Percentiles rank a stretch among this genome's conserved stretches.
These are phyloP conservation scores for Decorospora gaudefroyi DNA, from an alignment of 2,329 filamentous ascomycete species.

Conservation along the genomic window DNA sequence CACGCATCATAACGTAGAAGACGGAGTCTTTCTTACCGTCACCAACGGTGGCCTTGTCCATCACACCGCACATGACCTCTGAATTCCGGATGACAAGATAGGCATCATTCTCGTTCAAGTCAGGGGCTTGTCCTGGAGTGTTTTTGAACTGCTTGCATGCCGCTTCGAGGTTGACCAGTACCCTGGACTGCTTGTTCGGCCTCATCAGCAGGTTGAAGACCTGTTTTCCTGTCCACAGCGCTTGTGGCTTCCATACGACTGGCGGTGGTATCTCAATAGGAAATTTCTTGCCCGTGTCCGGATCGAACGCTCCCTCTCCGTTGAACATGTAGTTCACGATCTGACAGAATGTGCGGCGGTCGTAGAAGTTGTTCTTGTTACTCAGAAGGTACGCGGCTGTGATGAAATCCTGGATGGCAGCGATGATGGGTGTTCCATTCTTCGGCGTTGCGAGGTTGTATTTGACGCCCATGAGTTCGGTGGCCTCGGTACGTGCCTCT, in stretches of 20 bases:
- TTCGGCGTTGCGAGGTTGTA: constrained; percentile 95
- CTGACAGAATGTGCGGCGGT: constrained; percentile 84
- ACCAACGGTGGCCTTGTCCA: constrained; percentile 98
- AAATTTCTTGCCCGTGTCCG: constrained; percentile 55
- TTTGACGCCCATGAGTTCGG: constrained; percentile 96
- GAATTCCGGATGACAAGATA: constrained; percentile 95
- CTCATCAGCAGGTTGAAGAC: constrained; percentile 90
- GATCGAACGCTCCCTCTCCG: constrained; percentile 59
- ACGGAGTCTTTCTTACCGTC: constrained; percentile 97
- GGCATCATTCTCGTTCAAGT: constrained; percentile 73
- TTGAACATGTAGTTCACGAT: constrained; percentile 95
- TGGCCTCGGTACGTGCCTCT: constrained; percentile 92
- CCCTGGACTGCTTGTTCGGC: constrained; percentile 80
- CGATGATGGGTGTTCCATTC: constrained; percentile 97
- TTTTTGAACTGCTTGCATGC: constrained; percentile 81
- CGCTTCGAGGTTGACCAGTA: constrained; percentile 89
- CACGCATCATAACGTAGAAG: constrained; percentile 94
- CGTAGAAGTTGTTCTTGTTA: constrained; percentile 90
- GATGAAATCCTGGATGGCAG: constrained; percentile 99
- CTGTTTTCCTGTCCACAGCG: constrained; percentile 96
- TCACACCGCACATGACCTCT: constrained; percentile 93
- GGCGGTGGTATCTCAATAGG: constrained; percentile 85
- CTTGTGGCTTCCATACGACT: constrained; percentile 80
- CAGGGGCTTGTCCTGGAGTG: constrained; percentile 70
- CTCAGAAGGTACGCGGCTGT: constrained; percentile 90